Evolutionary conservation across 495 filamentous ascomycete genomes (phyloP).

Genomic region (Neurospora discreta): DNA sequence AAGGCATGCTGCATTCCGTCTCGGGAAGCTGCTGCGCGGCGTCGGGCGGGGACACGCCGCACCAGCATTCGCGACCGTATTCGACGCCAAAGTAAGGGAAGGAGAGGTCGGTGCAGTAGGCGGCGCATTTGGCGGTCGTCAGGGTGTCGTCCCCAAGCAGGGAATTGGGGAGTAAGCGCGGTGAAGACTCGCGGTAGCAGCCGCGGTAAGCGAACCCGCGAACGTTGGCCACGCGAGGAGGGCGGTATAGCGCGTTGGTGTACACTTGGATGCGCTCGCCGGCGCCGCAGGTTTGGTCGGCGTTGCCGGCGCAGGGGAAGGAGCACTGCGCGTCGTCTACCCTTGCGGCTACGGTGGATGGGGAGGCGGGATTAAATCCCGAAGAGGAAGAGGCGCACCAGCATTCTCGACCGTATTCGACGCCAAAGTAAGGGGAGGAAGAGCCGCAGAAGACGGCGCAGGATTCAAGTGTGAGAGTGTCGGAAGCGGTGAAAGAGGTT

Average conservation of each 20-base stretch:
- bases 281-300: conserved; percentile 23
- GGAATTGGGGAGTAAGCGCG: conserved; percentile 8
- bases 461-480: conserved; percentile 39
- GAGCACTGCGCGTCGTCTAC: conserved; percentile 4
- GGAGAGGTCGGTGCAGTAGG: conserved; percentile 3
- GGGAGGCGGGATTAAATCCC: not conserved
- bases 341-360: not conserved
- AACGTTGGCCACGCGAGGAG: not conserved
- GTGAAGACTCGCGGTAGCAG: conserved; percentile 10
- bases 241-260: not conserved
- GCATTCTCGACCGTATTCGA: conserved; percentile 17
- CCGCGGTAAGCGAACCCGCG: conserved; percentile 2
- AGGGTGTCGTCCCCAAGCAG: conserved; percentile 7
- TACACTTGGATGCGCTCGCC: conserved; percentile 26
- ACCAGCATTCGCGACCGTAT: conserved; percentile 10
- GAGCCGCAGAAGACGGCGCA: conserved; percentile 40
- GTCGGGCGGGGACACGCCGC: not conserved
- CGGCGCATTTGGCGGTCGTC: conserved; percentile 7
- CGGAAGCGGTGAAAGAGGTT: conserved; percentile 23
- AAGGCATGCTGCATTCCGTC: conserved; percentile 30
- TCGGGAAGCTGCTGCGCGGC: conserved; percentile 9
- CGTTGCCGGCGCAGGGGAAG: conserved; percentile 24
- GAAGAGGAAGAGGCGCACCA: conserved; percentile 7
- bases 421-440: conserved; percentile 17
- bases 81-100: conserved; percentile 10